phyloP scores from a whole-genome alignment of 441 rosid species.

The Populus trichocarpa region DNA sequence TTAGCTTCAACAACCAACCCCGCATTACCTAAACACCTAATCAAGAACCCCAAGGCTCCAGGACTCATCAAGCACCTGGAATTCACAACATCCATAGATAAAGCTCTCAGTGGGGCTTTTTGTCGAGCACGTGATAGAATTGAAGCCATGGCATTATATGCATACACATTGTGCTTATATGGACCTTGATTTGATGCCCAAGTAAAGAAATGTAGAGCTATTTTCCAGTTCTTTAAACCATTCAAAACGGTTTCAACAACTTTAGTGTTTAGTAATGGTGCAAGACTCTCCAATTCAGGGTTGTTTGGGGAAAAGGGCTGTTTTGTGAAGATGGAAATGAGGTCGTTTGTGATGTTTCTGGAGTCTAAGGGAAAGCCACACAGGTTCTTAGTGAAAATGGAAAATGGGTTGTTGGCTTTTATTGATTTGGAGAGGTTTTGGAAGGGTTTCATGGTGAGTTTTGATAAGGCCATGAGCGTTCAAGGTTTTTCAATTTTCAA shows the following conservation, averaged over 20 bases:
- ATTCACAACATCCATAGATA: conserved; percentile 42
- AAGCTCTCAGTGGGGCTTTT: conserved; percentile 57
- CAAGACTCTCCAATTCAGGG: conserved; percentile 48
- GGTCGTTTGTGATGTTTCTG: conserved; percentile 11
- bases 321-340: conserved; percentile 41
- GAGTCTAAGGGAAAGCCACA: conserved; percentile 28
- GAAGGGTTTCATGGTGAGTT: conserved; percentile 1
- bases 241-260: conserved; percentile 67
- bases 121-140: conserved; percentile 95
- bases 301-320: conserved; percentile 41
- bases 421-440: conserved; percentile 18
- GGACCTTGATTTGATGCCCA: conserved; percentile 71
- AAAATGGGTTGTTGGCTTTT: neutral
- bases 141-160: conserved; percentile 82
- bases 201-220: conserved; percentile 52
- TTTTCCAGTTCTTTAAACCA: conserved; percentile 54
- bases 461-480: conserved; percentile 15
- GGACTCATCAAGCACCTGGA: conserved; percentile 67
- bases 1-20: conserved; percentile 72
- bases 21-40: conserved; percentile 73
- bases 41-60: conserved; percentile 73
- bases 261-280: conserved; percentile 53
- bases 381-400: conserved; percentile 2
- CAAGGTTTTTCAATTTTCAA: neutral
- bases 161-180: conserved; percentile 60